Evolutionary conservation across 495 filamentous ascomycete species (phyloP).

Genomic region (Recurvomyces mirabilis): DNA sequence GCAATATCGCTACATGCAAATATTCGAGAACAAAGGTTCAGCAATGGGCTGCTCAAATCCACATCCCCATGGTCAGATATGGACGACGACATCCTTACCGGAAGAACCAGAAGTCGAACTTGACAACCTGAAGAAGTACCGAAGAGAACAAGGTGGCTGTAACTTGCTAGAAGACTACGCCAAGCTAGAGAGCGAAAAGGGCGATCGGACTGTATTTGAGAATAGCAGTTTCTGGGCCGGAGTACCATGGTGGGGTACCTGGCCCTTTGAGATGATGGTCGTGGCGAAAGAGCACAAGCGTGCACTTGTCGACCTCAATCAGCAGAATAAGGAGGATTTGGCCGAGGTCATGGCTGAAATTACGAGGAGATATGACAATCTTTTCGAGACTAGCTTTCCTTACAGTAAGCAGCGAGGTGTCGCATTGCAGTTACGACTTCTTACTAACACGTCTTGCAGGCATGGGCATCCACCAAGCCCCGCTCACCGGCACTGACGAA

Average conservation of each 20-base stretch:
- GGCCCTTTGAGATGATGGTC: slow-evolving; percentile 95
- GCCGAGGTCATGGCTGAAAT: slow-evolving; percentile 78
- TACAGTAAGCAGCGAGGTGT: slow-evolving; percentile 50
- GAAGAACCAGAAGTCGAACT: slow-evolving; percentile 79
- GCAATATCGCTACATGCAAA: slow-evolving; percentile 95
- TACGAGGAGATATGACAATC: slow-evolving; percentile 84
- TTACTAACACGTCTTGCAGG: slow-evolving; percentile 23
- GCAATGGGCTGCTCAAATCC: slow-evolving; percentile 99
- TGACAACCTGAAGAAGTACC: slow-evolving; percentile 64
- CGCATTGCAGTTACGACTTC: neutral
- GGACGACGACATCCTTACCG: slow-evolving; percentile 81
- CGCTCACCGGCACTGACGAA: slow-evolving; percentile 70
- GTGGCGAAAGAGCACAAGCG: slow-evolving; percentile 69
- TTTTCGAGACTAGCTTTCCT: slow-evolving; percentile 93
- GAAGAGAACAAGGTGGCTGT: slow-evolving; percentile 52
- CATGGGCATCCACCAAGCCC: slow-evolving; percentile 85
- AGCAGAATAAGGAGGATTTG: slow-evolving; percentile 54
- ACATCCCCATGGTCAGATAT: slow-evolving; percentile 92
- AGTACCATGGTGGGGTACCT: slow-evolving; percentile 93
- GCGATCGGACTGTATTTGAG: slow-evolving; percentile 76
- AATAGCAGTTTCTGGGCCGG: slow-evolving; percentile 73
- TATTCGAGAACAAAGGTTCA: slow-evolving; percentile 97
- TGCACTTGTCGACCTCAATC: slow-evolving; percentile 66
- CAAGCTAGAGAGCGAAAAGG: slow-evolving; percentile 64
- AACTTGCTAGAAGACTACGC: slow-evolving; percentile 82